phyloP scores from a whole-genome alignment of 225 moss, liverwort and hornwort genomes.

The Bryum argenteum region DNA sequence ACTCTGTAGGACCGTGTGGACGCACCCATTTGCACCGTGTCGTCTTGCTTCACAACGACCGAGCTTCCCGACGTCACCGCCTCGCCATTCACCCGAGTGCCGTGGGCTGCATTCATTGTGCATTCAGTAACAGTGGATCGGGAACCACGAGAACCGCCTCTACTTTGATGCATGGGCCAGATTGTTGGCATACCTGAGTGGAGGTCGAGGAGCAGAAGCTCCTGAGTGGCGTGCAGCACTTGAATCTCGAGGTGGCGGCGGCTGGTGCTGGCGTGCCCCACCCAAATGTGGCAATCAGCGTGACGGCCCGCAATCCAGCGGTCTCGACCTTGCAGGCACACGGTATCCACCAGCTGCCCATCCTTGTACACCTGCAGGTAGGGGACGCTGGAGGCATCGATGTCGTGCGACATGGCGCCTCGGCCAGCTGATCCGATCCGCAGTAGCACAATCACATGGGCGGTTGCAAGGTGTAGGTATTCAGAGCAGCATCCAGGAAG shows the following conservation, averaged over 20 bases:
- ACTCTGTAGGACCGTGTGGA: conserved; percentile 65
- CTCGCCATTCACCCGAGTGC: conserved; percentile 70
- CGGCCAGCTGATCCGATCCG: too few relatives aligned
- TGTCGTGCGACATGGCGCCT: not conserved
- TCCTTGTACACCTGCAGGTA: conserved; percentile 66
- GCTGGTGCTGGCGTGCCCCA: conserved; percentile 79
- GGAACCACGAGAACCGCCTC: not conserved
- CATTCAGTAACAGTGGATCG: not conserved
- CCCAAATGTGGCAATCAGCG: conserved; percentile 57
- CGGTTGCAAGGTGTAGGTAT: too few relatives aligned
- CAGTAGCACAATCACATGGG: too few relatives aligned
- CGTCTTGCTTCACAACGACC: conserved; percentile 37
- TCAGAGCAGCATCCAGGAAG: not conserved
- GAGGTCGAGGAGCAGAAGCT: conserved; percentile 71
- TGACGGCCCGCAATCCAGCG: conserved; percentile 68
- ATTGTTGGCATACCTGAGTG: conserved; percentile 46
- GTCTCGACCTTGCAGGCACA: conserved; percentile 56
- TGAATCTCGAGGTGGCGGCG: conserved; percentile 76
- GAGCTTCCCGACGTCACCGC: conserved; percentile 46
- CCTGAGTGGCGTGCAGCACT: conserved; percentile 58
- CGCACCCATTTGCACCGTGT: conserved; percentile 68
- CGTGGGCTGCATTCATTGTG: conserved; percentile 52
- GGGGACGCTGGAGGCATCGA: conserved; percentile 31
- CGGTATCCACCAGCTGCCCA: conserved; percentile 45
- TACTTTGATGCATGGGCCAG: not conserved